Evolutionary conservation across 1,284 basidiomycete genomes (phyloP).

Genomic region (Sanghuangporus weigelae): DNA sequence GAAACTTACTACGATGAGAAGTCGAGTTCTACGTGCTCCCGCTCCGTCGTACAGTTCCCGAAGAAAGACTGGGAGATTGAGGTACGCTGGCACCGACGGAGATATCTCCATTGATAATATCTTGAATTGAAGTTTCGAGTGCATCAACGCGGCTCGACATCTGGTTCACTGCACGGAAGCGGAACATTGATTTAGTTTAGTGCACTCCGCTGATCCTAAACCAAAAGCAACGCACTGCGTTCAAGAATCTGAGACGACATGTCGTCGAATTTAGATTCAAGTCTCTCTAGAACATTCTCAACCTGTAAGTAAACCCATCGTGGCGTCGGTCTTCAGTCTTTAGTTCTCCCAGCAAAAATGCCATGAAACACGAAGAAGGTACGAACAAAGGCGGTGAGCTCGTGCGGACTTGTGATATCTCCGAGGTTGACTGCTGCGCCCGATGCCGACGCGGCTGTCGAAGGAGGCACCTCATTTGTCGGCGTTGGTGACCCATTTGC

Average conservation of each 20-base stretch:
- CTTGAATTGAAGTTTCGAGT: constrained; percentile 74
- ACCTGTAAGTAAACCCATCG: constrained; percentile 43
- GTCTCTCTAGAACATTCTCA: constrained; percentile 69
- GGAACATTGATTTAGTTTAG: constrained; percentile 10
- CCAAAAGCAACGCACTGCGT: constrained; percentile 49
- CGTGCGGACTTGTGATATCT: constrained; percentile 78
- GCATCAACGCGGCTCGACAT: constrained; percentile 83
- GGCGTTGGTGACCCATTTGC: constrained; percentile 5
- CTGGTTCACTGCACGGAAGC: constrained; percentile 54
- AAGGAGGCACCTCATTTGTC: constrained; percentile 2
- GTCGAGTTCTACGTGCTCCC: constrained; percentile 6
- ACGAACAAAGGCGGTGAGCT: constrained; percentile 77
- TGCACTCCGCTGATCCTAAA: background rate
- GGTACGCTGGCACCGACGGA: constrained; percentile 35
- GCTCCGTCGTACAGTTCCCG: constrained; percentile 10
- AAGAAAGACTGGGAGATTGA: constrained; percentile 43
- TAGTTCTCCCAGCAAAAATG: background rate
- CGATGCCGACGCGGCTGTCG: background rate
- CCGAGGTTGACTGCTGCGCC: constrained; percentile 30
- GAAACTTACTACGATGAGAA: background rate
- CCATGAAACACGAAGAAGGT: background rate
- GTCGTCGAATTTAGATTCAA: constrained; percentile 76
- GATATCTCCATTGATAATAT: constrained; percentile 70
- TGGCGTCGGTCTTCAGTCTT: background rate
- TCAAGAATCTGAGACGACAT: constrained; percentile 81